Conservation (phyloP, 768 basidiomycete genomes). For the Rhodocollybia butyracea region DNA sequence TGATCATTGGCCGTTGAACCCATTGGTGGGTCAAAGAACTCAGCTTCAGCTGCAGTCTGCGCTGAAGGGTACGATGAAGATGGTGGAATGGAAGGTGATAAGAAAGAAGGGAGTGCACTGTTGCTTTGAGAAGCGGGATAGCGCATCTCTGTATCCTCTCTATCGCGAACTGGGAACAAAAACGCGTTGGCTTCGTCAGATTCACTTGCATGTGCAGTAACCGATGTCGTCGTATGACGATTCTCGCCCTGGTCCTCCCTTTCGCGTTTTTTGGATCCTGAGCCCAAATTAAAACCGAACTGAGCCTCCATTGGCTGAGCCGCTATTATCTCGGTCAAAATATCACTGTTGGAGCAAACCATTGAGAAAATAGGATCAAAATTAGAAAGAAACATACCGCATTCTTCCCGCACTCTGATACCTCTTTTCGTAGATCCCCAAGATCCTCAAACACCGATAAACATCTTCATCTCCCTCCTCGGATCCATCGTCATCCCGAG, state of each 20-base stretch:
- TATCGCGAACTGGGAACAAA: too few relatives aligned
- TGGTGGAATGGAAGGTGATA: too few relatives aligned
- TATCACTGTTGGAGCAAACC: not conserved
- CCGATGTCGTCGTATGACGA: too few relatives aligned
- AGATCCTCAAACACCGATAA: constrained; percentile 32
- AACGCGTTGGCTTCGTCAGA: too few relatives aligned
- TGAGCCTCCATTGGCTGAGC: not conserved
- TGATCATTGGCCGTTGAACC: not conserved
- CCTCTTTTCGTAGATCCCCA: not conserved
- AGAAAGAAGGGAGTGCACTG: too few relatives aligned
- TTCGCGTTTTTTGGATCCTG: too few relatives aligned
- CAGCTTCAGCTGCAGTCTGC: not conserved
- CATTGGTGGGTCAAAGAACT: not conserved
- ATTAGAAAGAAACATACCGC: constrained; percentile 30
- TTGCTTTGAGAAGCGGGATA: too few relatives aligned
- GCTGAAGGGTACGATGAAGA: too few relatives aligned
- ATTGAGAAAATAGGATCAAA: not conserved
- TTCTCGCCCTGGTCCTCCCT: too few relatives aligned
- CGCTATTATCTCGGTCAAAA: not conserved
- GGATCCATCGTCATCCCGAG: constrained; percentile 38
- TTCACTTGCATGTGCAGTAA: too few relatives aligned
- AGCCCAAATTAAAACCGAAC: too few relatives aligned
- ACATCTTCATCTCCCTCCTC: constrained; percentile 50
- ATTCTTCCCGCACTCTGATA: constrained; percentile 42
- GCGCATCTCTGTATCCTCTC: too few relatives aligned